Base-by-base conservation (phyloP, 1,284 basidiomycete genomes). In the Sanghuangporus baumii region DNA sequence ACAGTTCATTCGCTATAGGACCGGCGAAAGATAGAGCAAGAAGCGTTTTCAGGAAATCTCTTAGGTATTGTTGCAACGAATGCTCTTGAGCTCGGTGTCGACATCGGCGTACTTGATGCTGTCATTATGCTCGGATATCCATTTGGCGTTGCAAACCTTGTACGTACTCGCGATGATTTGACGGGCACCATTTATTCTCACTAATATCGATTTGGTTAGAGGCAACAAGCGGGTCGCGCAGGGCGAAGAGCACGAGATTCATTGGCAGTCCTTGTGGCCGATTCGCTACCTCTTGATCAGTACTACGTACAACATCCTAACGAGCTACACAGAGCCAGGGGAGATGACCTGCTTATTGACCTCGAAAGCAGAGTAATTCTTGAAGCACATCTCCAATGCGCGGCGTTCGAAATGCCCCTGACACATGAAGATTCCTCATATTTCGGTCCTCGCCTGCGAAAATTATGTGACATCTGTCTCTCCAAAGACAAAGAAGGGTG, bases 121-220 rank as follows among this genome's bases (percentile, higher is more conserved):
- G 94, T 96, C 38, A 84, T 96, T 64, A 91, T 94, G 84, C 82
- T 95, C 20, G 93, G 93, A 0, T 94, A 96, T 71, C 94, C 94
- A 0, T 82, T 86, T 61, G 87, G 82, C 62, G 76, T 94, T 55
- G 87, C 91, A 0, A 92, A 88, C 69, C 87, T 92, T 65, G 90
- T 92, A 62, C 69, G 84, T 75, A 12, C 23, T 37, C 59, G 59
- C 38, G 60, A 63, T 40, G 62, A 63, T 2, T 14, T 46, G 16
- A n/a, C 20, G 43, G 2, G 16, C 16, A n/a, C 43, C 37, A 23
- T 34, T 7, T 51, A 26, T 14, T 36, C 12, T n/a, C 6, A 36
- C 26, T 16, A 16, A 23, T 54, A 9, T 23, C 26, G 26, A 37
- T 37, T 12, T 37, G 46, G 40, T 34, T 67, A 93, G 85, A 80